Evolutionary conservation across 2,329 filamentous ascomycete species (phyloP).

Genomic region (Ophiostoma montium): DNA sequence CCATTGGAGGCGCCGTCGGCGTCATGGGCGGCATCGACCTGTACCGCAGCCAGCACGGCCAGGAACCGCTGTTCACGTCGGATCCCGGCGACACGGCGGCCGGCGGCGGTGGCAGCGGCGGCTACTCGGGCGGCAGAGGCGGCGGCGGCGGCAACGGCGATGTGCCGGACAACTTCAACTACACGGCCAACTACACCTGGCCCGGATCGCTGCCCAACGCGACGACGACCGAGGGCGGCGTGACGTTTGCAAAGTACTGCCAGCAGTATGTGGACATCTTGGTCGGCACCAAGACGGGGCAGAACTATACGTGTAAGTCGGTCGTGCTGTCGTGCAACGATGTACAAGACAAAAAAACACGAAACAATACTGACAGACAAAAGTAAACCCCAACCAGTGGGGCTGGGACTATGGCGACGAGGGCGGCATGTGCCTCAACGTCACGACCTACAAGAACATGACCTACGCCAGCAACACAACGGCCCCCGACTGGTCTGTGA

Average conservation of each 20-base stretch:
- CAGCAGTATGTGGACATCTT: slow-evolving; percentile 9
- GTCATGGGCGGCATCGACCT: slow-evolving; percentile 34
- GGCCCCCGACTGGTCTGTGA: slow-evolving; percentile 36
- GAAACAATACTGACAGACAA: no score
- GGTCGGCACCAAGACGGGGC: slow-evolving; percentile 20
- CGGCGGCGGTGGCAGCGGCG: slow-evolving; percentile 9
- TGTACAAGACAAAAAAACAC: neutral
- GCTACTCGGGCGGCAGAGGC: neutral
- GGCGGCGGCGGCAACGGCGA: slow-evolving; percentile 14
- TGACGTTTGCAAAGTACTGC: slow-evolving; percentile 11
- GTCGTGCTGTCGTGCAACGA: neutral
- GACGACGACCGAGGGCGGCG: slow-evolving; percentile 5
- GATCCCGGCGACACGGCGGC: slow-evolving; percentile 12
- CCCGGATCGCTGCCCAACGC: slow-evolving; percentile 12
- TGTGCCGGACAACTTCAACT: slow-evolving; percentile 15
- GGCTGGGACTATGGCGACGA: slow-evolving; percentile 28
- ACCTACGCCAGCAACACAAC: slow-evolving; percentile 32
- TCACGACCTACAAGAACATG: slow-evolving; percentile 34
- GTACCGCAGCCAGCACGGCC: slow-evolving; percentile 27
- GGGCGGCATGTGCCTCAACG: slow-evolving; percentile 19
- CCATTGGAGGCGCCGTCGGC: slow-evolving; percentile 20
- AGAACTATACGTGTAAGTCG: slow-evolving; percentile 33
- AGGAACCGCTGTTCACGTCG: slow-evolving; percentile 29
- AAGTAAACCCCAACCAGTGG: slow-evolving; percentile 45
- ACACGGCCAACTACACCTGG: slow-evolving; percentile 8